Evolutionary conservation across 805 yeast species (phyloP).

Genomic region (Starmerella davenportii): DNA sequence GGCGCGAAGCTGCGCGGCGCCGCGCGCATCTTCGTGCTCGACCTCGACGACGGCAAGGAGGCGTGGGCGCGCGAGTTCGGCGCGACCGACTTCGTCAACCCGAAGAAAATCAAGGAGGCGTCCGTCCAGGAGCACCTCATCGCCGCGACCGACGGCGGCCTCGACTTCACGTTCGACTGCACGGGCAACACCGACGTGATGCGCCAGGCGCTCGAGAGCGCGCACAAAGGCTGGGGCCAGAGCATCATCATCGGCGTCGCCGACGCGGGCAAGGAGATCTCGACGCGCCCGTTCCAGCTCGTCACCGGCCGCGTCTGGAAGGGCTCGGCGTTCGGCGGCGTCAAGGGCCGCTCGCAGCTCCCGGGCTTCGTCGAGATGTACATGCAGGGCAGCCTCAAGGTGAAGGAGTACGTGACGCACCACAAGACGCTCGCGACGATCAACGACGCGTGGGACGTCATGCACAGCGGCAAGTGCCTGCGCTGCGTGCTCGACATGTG

Average conservation of each 20-base stretch:
- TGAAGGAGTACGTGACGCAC: slow-evolving; percentile 90
- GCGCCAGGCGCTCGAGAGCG: slow-evolving; percentile 91
- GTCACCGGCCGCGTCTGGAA: slow-evolving; percentile 98
- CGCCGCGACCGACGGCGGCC: slow-evolving; percentile 91
- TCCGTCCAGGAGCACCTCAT: slow-evolving; percentile 56
- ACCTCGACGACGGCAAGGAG: slow-evolving; percentile 67
- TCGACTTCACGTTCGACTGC: slow-evolving; percentile 92
- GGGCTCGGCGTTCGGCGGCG: slow-evolving; percentile 99
- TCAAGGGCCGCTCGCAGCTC: slow-evolving; percentile 91
- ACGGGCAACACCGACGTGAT: slow-evolving; percentile 91
- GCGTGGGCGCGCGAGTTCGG: slow-evolving; percentile 80
- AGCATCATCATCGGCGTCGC: slow-evolving; percentile 95
- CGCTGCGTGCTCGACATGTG: slow-evolving; percentile 48
- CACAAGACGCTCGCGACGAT: slow-evolving; percentile 60
- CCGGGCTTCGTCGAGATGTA: slow-evolving; percentile 81
- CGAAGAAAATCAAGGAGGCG: slow-evolving; percentile 45
- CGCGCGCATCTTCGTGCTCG: slow-evolving; percentile 59
- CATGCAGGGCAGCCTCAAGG: slow-evolving; percentile 61
- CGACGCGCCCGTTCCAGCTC: slow-evolving; percentile 96
- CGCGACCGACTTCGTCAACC: slow-evolving; percentile 88
- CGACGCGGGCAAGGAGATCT: slow-evolving; percentile 90
- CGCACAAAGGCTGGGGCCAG: slow-evolving; percentile 99
- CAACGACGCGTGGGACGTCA: slow-evolving; percentile 80
- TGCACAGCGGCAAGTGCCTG: slow-evolving; percentile 86
- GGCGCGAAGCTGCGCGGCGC: slow-evolving; percentile 82